Evolutionary conservation across 768 basidiomycete species (phyloP).

Genomic region (Leccinum fibrillosum): DNA sequence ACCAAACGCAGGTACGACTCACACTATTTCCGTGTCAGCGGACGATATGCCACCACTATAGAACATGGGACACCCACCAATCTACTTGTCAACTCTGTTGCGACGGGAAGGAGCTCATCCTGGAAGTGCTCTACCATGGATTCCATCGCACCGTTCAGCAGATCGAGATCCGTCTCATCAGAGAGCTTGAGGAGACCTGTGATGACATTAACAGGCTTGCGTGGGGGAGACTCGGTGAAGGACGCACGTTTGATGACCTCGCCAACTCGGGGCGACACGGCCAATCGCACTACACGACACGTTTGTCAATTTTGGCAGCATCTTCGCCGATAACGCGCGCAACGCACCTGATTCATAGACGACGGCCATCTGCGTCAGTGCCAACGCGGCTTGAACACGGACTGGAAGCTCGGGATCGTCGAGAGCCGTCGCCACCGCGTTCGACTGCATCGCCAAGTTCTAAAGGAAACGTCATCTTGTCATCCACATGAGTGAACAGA

Average conservation of each 20-base stretch:
- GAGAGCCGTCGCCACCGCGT: slow-evolving; percentile 60
- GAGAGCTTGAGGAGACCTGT: slow-evolving; percentile 82
- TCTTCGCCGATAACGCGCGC: not conserved
- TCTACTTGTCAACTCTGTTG: slow-evolving; percentile 64
- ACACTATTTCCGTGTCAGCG: slow-evolving; percentile 43
- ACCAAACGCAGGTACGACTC: slow-evolving; percentile 81
- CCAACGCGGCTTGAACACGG: slow-evolving; percentile 77
- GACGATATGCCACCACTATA: not conserved
- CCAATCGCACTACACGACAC: slow-evolving; percentile 52
- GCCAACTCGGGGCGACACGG: slow-evolving; percentile 73
- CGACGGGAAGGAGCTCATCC: slow-evolving; percentile 64
- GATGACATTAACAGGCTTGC: not conserved
- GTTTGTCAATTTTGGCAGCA: not conserved
- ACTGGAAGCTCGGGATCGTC: slow-evolving; percentile 82
- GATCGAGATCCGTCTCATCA: slow-evolving; percentile 88
- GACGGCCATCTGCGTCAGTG: slow-evolving; percentile 73
- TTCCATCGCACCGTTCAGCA: slow-evolving; percentile 80
- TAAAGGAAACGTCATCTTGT: slow-evolving; percentile 23
- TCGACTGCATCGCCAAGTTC: slow-evolving; percentile 43
- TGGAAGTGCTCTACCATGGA: slow-evolving; percentile 85
- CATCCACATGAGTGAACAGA: not conserved
- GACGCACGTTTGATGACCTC: slow-evolving; percentile 79
- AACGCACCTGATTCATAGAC: slow-evolving; percentile 58
- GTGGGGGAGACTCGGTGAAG: not conserved
- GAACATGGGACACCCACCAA: slow-evolving; percentile 47